Conservation (phyloP, 805 yeast genomes). For the Scheffersomyces lignosus region DNA sequence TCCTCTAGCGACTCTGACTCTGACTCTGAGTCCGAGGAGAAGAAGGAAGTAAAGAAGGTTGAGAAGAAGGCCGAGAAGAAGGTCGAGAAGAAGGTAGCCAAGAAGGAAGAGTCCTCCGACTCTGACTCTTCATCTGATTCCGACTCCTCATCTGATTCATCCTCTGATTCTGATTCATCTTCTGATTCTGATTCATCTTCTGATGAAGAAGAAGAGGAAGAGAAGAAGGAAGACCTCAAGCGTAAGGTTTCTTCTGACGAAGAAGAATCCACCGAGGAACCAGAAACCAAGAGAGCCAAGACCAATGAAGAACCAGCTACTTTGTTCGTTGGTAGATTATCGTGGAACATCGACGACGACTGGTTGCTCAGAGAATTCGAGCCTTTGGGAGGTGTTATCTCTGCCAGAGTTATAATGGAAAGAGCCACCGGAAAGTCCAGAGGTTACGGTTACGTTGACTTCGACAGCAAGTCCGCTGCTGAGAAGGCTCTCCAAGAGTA, state of each 20-base stretch:
- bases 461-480: conserved; percentile 72
- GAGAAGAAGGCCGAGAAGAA: conserved; percentile 17
- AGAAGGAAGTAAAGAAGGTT: conserved; percentile 14
- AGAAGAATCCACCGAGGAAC: conserved; percentile 17
- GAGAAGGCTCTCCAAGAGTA: conserved; percentile 79
- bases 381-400: conserved; percentile 72
- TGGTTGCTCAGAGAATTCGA: conserved; percentile 90
- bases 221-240: conserved; percentile 7
- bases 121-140: conserved; percentile 18
- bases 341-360: conserved; percentile 96
- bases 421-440: conserved; percentile 89
- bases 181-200: conserved; percentile 31
- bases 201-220: conserved; percentile 35
- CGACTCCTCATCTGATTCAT: conserved; percentile 30
- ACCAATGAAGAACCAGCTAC: conserved; percentile 70
- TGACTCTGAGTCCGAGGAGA: conserved; percentile 14
- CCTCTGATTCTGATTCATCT: conserved; percentile 33
- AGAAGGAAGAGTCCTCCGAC: conserved; percentile 14
- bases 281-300: conserved; percentile 55
- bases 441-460: conserved; percentile 98
- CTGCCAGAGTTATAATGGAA: conserved; percentile 93
- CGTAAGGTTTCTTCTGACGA: conserved; percentile 17
- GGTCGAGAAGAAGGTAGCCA: conserved; percentile 11
- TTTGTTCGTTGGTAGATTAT: conserved; percentile 92
- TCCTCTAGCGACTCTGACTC: conserved; percentile 9